Percentiles rank a stretch among this genome's conserved stretches.
phyloP scores from a whole-genome alignment of 208 protist species.

The Angomonas ambiguus region DNA sequence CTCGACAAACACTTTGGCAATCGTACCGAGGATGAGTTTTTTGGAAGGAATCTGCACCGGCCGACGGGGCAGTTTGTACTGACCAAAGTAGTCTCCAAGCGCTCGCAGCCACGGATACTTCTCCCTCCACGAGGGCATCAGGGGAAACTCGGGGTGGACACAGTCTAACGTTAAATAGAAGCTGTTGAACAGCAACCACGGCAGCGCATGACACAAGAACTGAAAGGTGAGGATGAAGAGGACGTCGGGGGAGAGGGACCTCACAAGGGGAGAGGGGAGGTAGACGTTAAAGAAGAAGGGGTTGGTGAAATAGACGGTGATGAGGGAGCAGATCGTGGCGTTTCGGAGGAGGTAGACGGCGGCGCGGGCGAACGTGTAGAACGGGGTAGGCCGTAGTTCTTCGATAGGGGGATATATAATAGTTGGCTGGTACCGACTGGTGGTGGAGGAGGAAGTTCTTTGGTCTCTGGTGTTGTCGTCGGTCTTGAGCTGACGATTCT shows the following conservation, averaged over 20 bases:
- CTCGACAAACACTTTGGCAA: conserved; percentile 19
- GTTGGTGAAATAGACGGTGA: conserved; percentile 25
- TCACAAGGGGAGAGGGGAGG: conserved; percentile 16
- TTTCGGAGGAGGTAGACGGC: conserved; percentile 28
- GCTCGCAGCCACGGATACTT: conserved; percentile 14
- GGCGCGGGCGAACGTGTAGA: conserved; percentile 8
- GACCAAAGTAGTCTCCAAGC: conserved; percentile 22
- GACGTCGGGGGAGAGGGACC: conserved; percentile 5
- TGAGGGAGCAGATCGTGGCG: conserved; percentile 17
- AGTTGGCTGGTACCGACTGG: background rate
- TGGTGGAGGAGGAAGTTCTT: background rate
- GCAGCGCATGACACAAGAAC: conserved; percentile 30
- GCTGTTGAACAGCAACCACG: conserved; percentile 34
- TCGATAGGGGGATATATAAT: conserved; percentile 22
- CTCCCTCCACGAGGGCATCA: background rate
- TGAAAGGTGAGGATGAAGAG: conserved; percentile 30
- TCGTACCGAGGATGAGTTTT: conserved; percentile 17
- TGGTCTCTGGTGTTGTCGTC: too few species aligned
- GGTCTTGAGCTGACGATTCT: too few species aligned
- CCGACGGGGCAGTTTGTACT: conserved; percentile 31
- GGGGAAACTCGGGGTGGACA: conserved; percentile 23
- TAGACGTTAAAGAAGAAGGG: conserved; percentile 24
- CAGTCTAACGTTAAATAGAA: conserved; percentile 39
- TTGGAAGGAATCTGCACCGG: conserved; percentile 24
- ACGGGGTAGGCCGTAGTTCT: conserved; percentile 21